Base-by-base conservation (phyloP, 345 rosid species). In the Sisymbrium irio region DNA sequence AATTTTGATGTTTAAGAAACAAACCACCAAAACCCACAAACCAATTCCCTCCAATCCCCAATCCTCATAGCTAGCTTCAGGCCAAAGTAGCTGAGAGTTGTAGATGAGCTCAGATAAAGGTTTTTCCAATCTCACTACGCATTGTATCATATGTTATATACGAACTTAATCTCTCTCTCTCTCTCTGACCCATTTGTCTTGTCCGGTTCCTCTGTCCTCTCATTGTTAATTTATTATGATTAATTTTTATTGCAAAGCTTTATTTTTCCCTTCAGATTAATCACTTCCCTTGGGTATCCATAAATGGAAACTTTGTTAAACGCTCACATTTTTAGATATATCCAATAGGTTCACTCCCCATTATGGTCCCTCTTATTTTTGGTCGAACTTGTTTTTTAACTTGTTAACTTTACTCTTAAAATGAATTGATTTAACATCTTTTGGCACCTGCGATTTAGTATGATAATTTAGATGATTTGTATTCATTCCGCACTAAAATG, bases 1-100 rank as follows among this genome's bases (percentile, higher is more conserved):
- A 4, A 27, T 54, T 28, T 55, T 67, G 20, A 42, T 42, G 36
- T 67, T 27, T 22, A 74, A 69, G 13, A 56, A 56, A 72, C 75
- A 51, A 62, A 80, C 51, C 62, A 72, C 39, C 71, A 37, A 77
- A 72, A 76, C 59, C 56, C 59, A 65, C 63, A 18, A 37, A 58
- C 72, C 55, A 75, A 50, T 67, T 73, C 74, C 65, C 69, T 53
- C 75, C 69, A 76, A 76, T 72, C 67, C 62, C 82, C 74, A 53
- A 65, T 71, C 75, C 62, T 64, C 71, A 67, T 46, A 69, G 75
- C 88, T 81, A 72, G 81, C 85, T 79, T 81, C 73, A 83, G 71
- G 86, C 88, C 98, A 87, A 89, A 90, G 66, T 84, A 79, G 93
- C 91, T 88, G 88, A 88, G 84, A 79, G 81, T 72, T 30, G 69